Evolutionary conservation across 2,329 filamentous ascomycete genomes (phyloP), one percentile per base, ranked within the genome.

Genomic region (Lanzia echinophila): DNA sequence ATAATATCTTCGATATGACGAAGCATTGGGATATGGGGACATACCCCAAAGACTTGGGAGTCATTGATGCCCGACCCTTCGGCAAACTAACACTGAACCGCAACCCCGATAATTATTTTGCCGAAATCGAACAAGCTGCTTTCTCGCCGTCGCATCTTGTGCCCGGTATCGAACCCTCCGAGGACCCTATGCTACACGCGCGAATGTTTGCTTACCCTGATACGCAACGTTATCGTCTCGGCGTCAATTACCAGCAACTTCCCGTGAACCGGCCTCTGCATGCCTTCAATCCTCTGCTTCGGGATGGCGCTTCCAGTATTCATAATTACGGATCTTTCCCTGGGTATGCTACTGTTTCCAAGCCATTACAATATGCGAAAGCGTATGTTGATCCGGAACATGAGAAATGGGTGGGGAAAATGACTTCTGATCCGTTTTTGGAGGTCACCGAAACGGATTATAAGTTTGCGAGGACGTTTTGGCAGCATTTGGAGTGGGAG

Each of bases 121-220:
- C 78, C 53, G 80, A 86, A 62, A 84, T 87, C 47, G 84, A 88
- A 71, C 84, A 87, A 66, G 75, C 79, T 12, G 81, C 83, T 1
- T 87, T 86, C 75, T 82, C 77, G 60, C 84, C 84, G 31, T 74
- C 81, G 1, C 81, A 87, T 64, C 69, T 86, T 68, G 74, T 80
- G 2, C 83, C 83, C 1, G 84, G 84, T 41, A 80, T 84, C 49
- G 83, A 86, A 67, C 79, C 83, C 2, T 85, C 82, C 2, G 81
- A 82, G 57, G 84, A 88, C 60, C 84, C 84, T 0, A 81, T 87
- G 31, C 72, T 87, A 1, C 83, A 87, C 66, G 79, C 78, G 32
- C 81, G 83, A 50, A 75, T 87, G 36, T 87, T 86, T 74, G 86
- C 82, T 1, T 87, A 87, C 69, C 77, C 81, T 11, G 84, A 87